Conservation (phyloP, 2,329 filamentous ascomycete species). For the Trichophyton benhamiae region DNA sequence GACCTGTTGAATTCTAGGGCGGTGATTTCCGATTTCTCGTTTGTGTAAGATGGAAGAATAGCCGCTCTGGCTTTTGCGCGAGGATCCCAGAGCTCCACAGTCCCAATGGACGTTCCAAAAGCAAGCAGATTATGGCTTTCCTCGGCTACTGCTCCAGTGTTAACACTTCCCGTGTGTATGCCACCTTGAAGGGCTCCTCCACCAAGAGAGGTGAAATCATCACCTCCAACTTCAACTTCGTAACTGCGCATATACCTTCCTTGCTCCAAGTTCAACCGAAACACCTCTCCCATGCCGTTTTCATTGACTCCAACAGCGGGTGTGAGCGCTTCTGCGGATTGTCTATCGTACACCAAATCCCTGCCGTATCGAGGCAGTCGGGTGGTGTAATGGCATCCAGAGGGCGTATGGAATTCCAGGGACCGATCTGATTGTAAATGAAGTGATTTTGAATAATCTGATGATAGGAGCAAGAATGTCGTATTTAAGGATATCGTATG, state of each 20-base stretch:
- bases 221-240: constrained; percentile 76
- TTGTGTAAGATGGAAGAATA: constrained; percentile 48
- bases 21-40: constrained; percentile 54
- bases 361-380: constrained; percentile 85
- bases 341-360: constrained; percentile 72
- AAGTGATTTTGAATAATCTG: constrained; percentile 86
- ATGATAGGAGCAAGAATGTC: constrained; percentile 75
- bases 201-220: constrained; percentile 55
- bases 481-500: constrained; percentile 88
- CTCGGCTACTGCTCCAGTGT: constrained; percentile 76
- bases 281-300: constrained; percentile 83
- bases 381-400: constrained; percentile 77
- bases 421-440: constrained; percentile 86
- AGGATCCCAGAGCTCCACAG: constrained; percentile 93
- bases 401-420: constrained; percentile 84
- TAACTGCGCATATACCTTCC: constrained; percentile 92
- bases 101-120: constrained; percentile 90
- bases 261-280: constrained; percentile 77
- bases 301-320: constrained; percentile 77
- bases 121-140: constrained; percentile 79
- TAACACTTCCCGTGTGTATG: constrained; percentile 73
- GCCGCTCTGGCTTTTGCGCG: constrained; percentile 71
- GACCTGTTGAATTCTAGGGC: constrained; percentile 75
- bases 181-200: constrained; percentile 74
- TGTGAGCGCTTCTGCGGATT: constrained; percentile 71